Base-by-base conservation (phyloP, 2,329 filamentous ascomycete species). In the Calonectria ilicicola region DNA sequence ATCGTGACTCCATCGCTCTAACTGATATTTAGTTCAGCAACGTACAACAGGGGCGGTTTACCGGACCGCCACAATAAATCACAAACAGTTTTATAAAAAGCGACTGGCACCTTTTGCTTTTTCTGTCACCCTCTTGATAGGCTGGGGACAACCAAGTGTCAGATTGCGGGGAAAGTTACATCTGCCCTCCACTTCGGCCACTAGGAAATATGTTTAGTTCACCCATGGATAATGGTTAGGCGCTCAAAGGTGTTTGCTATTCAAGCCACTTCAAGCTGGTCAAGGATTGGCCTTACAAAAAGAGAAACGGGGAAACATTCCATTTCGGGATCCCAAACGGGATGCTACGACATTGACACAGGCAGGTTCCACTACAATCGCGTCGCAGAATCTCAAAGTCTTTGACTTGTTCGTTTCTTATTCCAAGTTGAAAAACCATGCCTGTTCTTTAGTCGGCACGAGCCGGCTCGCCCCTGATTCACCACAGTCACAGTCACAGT, bases 151-250 rank as follows among this genome's bases (percentile, higher is more conserved):
- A 21, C 17, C 21, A 21, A 27, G n/a, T 32, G 53, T 27, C 38
- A 29, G 14, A 38, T 32, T 67, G 65, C 65, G 65, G 65, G 65
- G 65, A 60, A 38, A 67, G 65, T 60, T 60, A 38, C 65, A 67
- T 67, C 26, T 67, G 32, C 65, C 49, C 65, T 58, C 65, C 65
- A 56, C n/a, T 32, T 56, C 49, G 49, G 29, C 38, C 14, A 15
- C 21, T 23, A 29, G 23, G 38, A 32, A 40, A 44, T 40, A 3
- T 21, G 49, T 46, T 29, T 47, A 29, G 29, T 15, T 10, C 23
- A 9, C 53, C 5, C 32, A 15, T 26, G 53, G n/a, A 21, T n/a
- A n/a, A n/a, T 40, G 32, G 29, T n/a, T 38, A n/a, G 40, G 29
- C 29, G 9, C 29, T 32, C 29, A 32, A 32, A 5, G 29, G 7